These are phyloP conservation scores for Ophiostoma novo-ulmi DNA, from an alignment of 2,329 filamentous ascomycete genomes.

Conservation along the genomic window DNA sequence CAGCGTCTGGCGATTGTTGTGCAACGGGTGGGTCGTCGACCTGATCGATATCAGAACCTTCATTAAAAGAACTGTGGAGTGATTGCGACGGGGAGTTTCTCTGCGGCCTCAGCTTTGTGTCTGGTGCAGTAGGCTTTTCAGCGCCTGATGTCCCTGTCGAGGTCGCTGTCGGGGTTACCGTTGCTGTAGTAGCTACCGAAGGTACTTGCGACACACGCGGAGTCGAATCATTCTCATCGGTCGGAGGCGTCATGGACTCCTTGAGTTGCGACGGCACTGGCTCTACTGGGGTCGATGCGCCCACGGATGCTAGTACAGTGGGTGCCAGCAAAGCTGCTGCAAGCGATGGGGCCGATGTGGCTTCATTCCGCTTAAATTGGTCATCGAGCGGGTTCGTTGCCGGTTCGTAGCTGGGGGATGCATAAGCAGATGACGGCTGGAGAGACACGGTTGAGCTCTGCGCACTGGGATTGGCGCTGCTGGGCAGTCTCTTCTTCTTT, in stretches of 20 bases:
- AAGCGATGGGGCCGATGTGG: background rate
- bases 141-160: slow-evolving; percentile 26
- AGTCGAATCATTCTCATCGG: slow-evolving; percentile 38
- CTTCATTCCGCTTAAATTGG: slow-evolving; percentile 4
- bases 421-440: slow-evolving; percentile 41
- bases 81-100: slow-evolving; percentile 68
- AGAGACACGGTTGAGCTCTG: slow-evolving; percentile 85
- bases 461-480: slow-evolving; percentile 75
- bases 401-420: slow-evolving; percentile 45
- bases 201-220: slow-evolving; percentile 45
- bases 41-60: slow-evolving; percentile 75
- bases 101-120: slow-evolving; percentile 53
- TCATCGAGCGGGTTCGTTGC: slow-evolving; percentile 21
- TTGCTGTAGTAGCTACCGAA: slow-evolving; percentile 28
- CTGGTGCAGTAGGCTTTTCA: slow-evolving; percentile 22
- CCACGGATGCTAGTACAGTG: background rate
- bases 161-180: slow-evolving; percentile 25
- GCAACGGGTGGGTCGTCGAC: slow-evolving; percentile 50
- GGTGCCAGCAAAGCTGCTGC: slow-evolving; percentile 1
- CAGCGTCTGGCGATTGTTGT: slow-evolving; percentile 6
- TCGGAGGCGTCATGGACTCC: slow-evolving; percentile 31
- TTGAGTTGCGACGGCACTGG: background rate
- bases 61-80: slow-evolving; percentile 70
- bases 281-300: background rate
- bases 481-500: slow-evolving; percentile 75